Base-by-base conservation (phyloP, 2,329 filamentous ascomycete species). In the Aspergillus felis region DNA sequence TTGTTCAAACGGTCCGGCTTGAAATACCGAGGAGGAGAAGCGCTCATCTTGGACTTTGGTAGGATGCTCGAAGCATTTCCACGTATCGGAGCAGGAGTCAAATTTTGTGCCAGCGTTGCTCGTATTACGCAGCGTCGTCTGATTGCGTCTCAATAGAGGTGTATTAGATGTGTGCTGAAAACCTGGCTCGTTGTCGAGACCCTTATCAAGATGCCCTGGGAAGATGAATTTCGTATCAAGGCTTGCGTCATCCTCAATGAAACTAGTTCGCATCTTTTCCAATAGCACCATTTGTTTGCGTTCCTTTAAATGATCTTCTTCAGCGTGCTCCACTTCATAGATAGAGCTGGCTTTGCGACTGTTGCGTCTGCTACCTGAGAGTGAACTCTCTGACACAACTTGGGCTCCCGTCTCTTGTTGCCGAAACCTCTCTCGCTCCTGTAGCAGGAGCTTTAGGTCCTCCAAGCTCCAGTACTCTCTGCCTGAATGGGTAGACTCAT, bases 381-480 rank as follows among this genome's bases (percentile, higher is more conserved):
- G 12, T 56, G 51, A n/a, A n/a, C 17, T n/a, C 27, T 49, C 14
- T 52, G 44, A 27, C 29, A 42, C 20, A 25, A 9, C 10, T 25
- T 32, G 20, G n/a, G 3, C 29, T 35, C 5, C 29, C 7, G 49
- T 24, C 24, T 57, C 25, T 17, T 27, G 20, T 17, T 50, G 32
- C 64, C 64, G 64, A 7, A 38, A 50, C 25, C n/a, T 25, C 25
- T 59, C 62, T 50, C 65, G 62, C 32, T 59, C 54, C 10, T 64
- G 46, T 38, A 69, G 49, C 10, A 67, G 41, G 2, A 5, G 5
- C 54, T 64, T 63, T 35, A 72, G 55, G n/a, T 70, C 63, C 7
- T 68, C 57, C 5, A 71, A 53, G 44, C 54, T 64, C 61, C 59
- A 66, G 42, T 67, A 64, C 9, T 42, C 54, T 50, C 50, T 62